Evolutionary conservation across 2,329 filamentous ascomycete genomes (phyloP).

Genomic region (Emergomyces orientalis): DNA sequence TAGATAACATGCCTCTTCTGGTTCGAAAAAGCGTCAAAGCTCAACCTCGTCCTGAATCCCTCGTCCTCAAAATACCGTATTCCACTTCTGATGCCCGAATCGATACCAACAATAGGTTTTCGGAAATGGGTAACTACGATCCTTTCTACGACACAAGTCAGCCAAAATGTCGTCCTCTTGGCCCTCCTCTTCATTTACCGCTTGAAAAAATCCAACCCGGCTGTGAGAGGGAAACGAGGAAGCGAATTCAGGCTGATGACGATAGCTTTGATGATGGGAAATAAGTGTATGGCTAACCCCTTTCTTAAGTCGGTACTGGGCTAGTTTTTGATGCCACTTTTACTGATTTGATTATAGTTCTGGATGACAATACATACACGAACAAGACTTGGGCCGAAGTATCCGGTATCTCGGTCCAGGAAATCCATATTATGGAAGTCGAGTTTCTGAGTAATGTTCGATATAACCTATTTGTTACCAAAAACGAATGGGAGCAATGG

Average conservation of each 20-base stretch:
- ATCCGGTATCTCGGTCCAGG: constrained; percentile 81
- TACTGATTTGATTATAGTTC: constrained; percentile 43
- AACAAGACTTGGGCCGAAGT: constrained; percentile 99
- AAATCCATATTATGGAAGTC: constrained; percentile 99
- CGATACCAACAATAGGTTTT: constrained; percentile 69
- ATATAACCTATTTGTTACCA: constrained; percentile 81
- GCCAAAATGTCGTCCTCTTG: constrained; percentile 85
- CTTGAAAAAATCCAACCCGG: constrained; percentile 80
- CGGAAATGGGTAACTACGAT: constrained; percentile 90
- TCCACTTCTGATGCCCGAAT: constrained; percentile 56
- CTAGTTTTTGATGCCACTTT: constrained; percentile 8
- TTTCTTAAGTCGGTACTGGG: neutral
- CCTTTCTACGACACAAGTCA: constrained; percentile 87
- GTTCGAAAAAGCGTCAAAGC: constrained; percentile 80
- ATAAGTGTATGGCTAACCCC: constrained; percentile 64
- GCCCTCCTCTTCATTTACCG: constrained; percentile 89
- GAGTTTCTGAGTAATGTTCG: constrained; percentile 98
- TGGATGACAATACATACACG: constrained; percentile 98
- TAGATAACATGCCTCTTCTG: constrained; percentile 95
- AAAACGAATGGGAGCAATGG: constrained; percentile 81
- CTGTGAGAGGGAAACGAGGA: constrained; percentile 79
- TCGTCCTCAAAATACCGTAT: constrained; percentile 35
- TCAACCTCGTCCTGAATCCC: constrained; percentile 63
- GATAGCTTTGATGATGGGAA: constrained; percentile 92
- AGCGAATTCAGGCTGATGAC: constrained; percentile 91